Conservation (phyloP, 2,329 filamentous ascomycete species). For the Tolypocladium pustulatum region DNA sequence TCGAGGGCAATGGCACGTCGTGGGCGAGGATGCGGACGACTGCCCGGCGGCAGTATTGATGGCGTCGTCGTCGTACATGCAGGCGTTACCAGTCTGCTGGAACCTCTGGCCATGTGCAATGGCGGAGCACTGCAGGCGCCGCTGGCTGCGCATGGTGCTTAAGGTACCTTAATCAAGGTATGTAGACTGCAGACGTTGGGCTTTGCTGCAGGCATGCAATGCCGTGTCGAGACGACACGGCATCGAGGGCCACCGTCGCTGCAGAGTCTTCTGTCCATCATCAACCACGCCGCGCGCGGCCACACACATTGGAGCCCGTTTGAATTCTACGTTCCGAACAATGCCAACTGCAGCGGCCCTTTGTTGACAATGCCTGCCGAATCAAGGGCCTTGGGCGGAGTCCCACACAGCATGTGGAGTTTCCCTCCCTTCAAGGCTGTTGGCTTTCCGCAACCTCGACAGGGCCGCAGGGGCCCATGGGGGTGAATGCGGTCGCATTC, state of each 20-base stretch:
- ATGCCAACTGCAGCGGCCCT: neutral
- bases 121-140: neutral
- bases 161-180: no score
- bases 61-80: neutral
- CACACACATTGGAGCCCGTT: no score
- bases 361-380: neutral
- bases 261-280: no score
- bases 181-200: no score
- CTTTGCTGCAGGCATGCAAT: no score
- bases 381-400: neutral
- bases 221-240: no score
- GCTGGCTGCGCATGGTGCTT: neutral
- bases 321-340: neutral
- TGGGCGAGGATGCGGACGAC: neutral
- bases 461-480: neutral
- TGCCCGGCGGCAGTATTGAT: neutral
- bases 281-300: no score
- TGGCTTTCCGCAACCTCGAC: neutral
- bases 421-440: neutral
- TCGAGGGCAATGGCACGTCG: neutral
- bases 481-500: neutral
- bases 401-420: neutral
- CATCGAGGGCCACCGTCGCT: no score
- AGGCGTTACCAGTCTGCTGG: neutral
- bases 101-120: neutral